Percentiles rank a stretch among this genome's conserved stretches.
phyloP scores from a whole-genome alignment of 23 red algal species.

The Gracilaria vermiculophylla region DNA sequence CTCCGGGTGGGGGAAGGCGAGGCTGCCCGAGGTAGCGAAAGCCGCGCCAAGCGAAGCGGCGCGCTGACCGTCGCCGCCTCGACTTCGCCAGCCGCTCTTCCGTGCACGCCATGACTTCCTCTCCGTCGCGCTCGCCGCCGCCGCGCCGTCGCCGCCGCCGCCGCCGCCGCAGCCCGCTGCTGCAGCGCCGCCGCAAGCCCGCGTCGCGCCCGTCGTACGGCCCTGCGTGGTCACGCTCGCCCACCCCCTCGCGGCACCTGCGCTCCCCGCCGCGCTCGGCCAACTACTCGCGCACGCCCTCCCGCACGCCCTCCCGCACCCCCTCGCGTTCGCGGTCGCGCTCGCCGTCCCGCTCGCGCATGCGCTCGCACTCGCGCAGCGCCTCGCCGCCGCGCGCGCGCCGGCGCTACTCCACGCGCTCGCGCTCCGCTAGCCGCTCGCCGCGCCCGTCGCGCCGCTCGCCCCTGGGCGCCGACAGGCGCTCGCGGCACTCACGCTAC shows the following conservation, averaged over 20 bases:
- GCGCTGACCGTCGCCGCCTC: background rate
- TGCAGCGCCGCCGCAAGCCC: background rate
- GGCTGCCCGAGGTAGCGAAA: too few relatives aligned
- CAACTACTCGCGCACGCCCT: background rate
- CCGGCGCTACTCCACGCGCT: background rate
- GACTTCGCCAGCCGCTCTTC: background rate
- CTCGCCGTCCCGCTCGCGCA: background rate
- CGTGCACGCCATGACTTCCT: background rate
- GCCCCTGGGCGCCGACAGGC: background rate
- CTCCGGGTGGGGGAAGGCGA: too few relatives aligned
- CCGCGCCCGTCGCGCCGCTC: background rate
- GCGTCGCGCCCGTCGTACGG: background rate
- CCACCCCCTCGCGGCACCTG: background rate
- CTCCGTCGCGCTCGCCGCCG: background rate
- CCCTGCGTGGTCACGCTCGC: background rate
- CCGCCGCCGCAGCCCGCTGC: background rate
- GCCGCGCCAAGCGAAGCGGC: too few relatives aligned
- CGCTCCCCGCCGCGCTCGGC: background rate
- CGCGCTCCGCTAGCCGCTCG: background rate
- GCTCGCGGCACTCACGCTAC: background rate
- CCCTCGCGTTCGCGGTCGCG: background rate
- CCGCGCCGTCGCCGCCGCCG: background rate
- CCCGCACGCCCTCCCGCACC: background rate
- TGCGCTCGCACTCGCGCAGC: background rate
- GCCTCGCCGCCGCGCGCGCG: background rate